phyloP scores from a whole-genome alignment of 805 yeast genomes.

The Metschnikowia proteae region DNA sequence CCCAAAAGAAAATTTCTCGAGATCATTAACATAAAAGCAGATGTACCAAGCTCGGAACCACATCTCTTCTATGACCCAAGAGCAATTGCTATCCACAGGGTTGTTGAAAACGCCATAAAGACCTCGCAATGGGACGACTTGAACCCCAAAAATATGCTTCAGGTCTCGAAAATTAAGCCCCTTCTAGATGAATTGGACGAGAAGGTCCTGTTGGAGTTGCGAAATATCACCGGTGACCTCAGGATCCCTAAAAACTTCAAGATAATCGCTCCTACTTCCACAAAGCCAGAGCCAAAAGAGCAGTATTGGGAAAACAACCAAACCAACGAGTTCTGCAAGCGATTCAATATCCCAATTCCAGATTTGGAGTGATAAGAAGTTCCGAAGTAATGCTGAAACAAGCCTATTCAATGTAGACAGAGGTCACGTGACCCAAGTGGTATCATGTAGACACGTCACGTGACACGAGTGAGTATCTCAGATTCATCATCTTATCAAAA shows the following conservation, averaged over 20 bases:
- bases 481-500: neutral
- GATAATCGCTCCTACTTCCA: slow-evolving; percentile 17
- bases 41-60: neutral
- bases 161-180: slow-evolving; percentile 11
- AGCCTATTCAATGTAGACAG: too few species aligned
- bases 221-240: slow-evolving; percentile 15
- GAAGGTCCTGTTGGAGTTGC: slow-evolving; percentile 19
- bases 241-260: slow-evolving; percentile 24
- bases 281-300: slow-evolving; percentile 13
- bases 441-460: neutral
- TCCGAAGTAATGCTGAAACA: too few species aligned
- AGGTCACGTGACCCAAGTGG: too few species aligned
- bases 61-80: slow-evolving; percentile 29
- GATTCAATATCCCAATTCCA: slow-evolving; percentile 20
- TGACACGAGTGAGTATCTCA: neutral
- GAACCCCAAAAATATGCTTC: slow-evolving; percentile 12
- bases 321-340: slow-evolving; percentile 30
- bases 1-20: slow-evolving; percentile 61
- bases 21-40: slow-evolving; percentile 37
- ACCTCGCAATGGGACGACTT: slow-evolving; percentile 16
- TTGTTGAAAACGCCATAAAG: slow-evolving; percentile 27
- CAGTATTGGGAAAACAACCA: slow-evolving; percentile 37
- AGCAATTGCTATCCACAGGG: slow-evolving; percentile 32
- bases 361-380: slow-evolving; percentile 3
- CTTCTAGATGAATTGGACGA: slow-evolving; percentile 21